A percentile compares a stretch with the other conserved stretches of the same genome.
These are phyloP conservation scores for Sequoiadendron giganteum DNA, from an alignment of 75 land plant species.

Conservation along the genomic window DNA sequence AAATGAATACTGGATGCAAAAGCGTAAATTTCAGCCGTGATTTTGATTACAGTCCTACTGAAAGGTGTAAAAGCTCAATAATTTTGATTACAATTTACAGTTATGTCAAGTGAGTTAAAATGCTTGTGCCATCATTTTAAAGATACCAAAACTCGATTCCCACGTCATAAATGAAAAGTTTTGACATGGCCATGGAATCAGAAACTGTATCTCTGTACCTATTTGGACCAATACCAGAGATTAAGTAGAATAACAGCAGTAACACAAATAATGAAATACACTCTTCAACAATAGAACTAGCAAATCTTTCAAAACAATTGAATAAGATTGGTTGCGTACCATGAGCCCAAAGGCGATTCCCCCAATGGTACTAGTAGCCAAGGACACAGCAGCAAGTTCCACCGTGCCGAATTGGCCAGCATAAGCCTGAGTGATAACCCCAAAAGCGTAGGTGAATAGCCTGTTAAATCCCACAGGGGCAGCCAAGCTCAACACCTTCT, in stretches of 20 bases:
- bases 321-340: background rate
- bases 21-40: too few relatives aligned
- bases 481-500: slow-evolving; percentile 29
- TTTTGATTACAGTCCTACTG: too few relatives aligned
- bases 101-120: background rate
- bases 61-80: background rate
- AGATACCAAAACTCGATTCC: background rate
- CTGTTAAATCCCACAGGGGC: slow-evolving; percentile 20
- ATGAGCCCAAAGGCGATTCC: background rate
- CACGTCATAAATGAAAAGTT: background rate
- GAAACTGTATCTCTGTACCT: background rate
- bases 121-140: background rate
- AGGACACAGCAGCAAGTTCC: slow-evolving; percentile 29
- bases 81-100: background rate
- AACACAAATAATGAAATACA: background rate
- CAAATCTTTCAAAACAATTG: background rate
- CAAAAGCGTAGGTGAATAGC: slow-evolving; percentile 13
- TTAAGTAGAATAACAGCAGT: background rate
- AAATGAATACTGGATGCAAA: too few relatives aligned
- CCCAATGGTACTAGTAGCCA: slow-evolving; percentile 9
- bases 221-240: background rate
- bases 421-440: slow-evolving; percentile 26
- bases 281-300: background rate
- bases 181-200: background rate
- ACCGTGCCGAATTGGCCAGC: slow-evolving; percentile 26